phyloP scores from a whole-genome alignment of 768 basidiomycete genomes.

The Amanita thiersii region DNA sequence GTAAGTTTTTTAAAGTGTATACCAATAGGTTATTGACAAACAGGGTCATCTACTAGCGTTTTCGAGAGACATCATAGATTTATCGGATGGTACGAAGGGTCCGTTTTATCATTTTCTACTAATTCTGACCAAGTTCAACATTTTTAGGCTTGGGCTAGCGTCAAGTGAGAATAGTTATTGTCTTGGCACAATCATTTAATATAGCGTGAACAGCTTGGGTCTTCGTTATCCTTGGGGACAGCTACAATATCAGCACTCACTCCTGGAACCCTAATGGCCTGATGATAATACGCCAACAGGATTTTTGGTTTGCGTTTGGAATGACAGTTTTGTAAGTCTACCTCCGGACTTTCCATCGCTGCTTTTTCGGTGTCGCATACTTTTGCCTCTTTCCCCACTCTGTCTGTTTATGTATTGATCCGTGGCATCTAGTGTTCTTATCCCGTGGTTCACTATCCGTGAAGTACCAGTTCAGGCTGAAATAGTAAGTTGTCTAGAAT shows the following conservation, averaged over 20 bases:
- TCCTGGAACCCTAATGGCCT: constrained; percentile 54
- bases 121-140: constrained; percentile 7
- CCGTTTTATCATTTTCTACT: constrained; percentile 7
- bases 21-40: not conserved
- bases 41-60: constrained; percentile 35
- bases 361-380: not conserved
- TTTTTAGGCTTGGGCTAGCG: constrained; percentile 35
- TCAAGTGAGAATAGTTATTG: constrained; percentile 36
- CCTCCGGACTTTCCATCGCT: not conserved
- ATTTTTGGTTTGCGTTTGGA: constrained; percentile 71
- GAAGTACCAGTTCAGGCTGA: constrained; percentile 74
- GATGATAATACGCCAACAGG: constrained; percentile 58
- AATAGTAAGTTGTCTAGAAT: constrained; percentile 38
- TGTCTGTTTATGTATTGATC: not conserved
- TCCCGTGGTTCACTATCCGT: constrained; percentile 73
- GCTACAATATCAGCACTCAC: constrained; percentile 47
- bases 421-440: constrained; percentile 41
- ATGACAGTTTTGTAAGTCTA: constrained; percentile 64
- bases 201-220: constrained; percentile 39
- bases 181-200: constrained; percentile 1
- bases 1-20: constrained; percentile 27
- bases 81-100: constrained; percentile 69
- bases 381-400: too few relatives aligned
- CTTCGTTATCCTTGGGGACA: constrained; percentile 63
- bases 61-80: constrained; percentile 82